phyloP scores from a whole-genome alignment of 2,329 filamentous ascomycete species.

The Celoporthe dispersa region DNA sequence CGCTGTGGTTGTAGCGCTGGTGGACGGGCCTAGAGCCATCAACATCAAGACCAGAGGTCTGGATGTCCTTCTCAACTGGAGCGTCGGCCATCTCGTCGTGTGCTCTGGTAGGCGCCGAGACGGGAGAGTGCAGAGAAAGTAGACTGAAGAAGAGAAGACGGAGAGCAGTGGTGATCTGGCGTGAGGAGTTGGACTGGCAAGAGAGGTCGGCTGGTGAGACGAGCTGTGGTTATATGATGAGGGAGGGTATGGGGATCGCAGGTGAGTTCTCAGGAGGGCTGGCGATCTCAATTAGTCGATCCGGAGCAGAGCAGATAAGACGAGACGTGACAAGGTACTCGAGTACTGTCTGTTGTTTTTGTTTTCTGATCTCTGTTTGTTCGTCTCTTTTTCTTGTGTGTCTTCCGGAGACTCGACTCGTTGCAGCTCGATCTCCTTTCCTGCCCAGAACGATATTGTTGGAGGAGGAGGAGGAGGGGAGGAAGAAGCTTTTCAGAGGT shows the following conservation, averaged over 20 bases:
- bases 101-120: not conserved
- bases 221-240: not conserved
- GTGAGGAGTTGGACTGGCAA: not conserved
- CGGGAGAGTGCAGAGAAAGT: not conserved
- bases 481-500: not conserved
- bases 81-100: slow-evolving; percentile 21
- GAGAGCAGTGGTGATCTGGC: not conserved
- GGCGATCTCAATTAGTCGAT: not conserved
- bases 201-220: not conserved
- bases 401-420: not conserved
- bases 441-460: not conserved
- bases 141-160: not conserved
- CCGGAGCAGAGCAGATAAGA: not conserved
- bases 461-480: not conserved
- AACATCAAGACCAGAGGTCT: slow-evolving; percentile 20
- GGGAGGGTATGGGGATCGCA: not conserved
- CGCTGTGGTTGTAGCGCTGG: slow-evolving; percentile 42
- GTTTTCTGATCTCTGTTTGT: not conserved
- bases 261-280: not conserved
- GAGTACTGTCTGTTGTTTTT: not conserved
- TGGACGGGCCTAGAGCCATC: slow-evolving; percentile 26
- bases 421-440: not conserved
- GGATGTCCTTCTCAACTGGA: slow-evolving; percentile 25
- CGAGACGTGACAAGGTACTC: not conserved
- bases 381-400: not conserved